Evolutionary conservation across 2,329 filamentous ascomycete species (phyloP).

Genomic region (Trichophyton rubrum): DNA sequence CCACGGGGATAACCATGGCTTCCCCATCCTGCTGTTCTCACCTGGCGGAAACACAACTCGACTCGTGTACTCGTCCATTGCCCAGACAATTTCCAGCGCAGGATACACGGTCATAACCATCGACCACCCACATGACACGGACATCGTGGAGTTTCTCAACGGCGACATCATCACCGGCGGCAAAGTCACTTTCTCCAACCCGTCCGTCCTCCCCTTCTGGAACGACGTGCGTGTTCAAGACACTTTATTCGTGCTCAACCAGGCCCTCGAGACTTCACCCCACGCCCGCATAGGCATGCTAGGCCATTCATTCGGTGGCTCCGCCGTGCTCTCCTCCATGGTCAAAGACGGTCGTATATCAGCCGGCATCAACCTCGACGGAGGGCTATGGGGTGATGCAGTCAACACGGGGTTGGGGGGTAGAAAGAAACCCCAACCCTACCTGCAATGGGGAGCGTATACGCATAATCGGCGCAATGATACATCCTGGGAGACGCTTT

Average conservation of each 20-base stretch:
- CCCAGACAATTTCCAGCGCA: conserved; percentile 7
- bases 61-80: conserved; percentile 7
- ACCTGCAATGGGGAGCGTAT: conserved; percentile 12
- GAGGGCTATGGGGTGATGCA: conserved; percentile 17
- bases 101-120: conserved; percentile 12
- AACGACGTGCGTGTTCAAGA: conserved; percentile 3
- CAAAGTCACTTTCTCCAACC: neutral
- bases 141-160: conserved; percentile 16
- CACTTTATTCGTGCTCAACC: neutral
- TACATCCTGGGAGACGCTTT: conserved; percentile 13
- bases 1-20: neutral
- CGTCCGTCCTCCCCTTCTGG: neutral
- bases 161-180: conserved; percentile 9
- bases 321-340: conserved; percentile 18
- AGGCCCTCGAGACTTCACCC: neutral
- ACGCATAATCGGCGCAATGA: conserved; percentile 11
- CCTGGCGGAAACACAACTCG: conserved; percentile 7
- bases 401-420: conserved; percentile 10
- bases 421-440: conserved; percentile 10
- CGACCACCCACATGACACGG: conserved; percentile 17
- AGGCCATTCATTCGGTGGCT: conserved; percentile 29
- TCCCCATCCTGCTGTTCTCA: conserved; percentile 9
- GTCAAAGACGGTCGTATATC: conserved; percentile 16
- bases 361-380: conserved; percentile 27
- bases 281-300: conserved; percentile 13